A percentile compares a stretch with the other conserved stretches of the same genome.
These are phyloP conservation scores for Colletotrichum zoysiae DNA, from an alignment of 2,329 filamentous ascomycete species.

Conservation along the genomic window DNA sequence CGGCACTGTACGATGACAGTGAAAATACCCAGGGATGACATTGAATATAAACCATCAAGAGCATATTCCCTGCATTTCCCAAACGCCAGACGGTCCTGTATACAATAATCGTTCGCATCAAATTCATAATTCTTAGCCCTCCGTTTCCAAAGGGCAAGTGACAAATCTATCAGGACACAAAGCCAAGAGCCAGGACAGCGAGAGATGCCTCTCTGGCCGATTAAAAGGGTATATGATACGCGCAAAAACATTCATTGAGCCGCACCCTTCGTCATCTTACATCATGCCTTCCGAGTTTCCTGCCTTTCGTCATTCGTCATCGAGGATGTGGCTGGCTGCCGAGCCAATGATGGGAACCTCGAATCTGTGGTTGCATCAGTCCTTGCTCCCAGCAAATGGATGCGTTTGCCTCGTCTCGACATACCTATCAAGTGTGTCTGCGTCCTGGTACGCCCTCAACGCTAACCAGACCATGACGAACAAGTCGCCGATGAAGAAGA, in stretches of 20 bases:
- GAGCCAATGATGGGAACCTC: slow-evolving; percentile 90
- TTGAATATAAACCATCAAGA: background rate
- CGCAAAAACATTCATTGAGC: slow-evolving; percentile 35
- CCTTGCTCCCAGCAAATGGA: slow-evolving; percentile 58
- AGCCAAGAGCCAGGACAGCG: background rate
- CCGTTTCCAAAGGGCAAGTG: background rate
- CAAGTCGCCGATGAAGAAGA: slow-evolving; percentile 82
- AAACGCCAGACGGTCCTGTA: background rate
- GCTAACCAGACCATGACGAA: slow-evolving; percentile 81
- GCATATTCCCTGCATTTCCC: background rate
- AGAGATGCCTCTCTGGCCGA: slow-evolving; percentile 14
- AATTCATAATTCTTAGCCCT: background rate
- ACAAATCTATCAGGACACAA: background rate
- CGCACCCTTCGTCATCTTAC: background rate
- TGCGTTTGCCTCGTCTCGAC: slow-evolving; percentile 38
- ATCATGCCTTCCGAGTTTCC: background rate
- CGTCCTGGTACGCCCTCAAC: slow-evolving; percentile 85
- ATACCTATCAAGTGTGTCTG: slow-evolving; percentile 74
- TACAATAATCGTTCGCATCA: background rate
- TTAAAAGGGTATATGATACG: slow-evolving; percentile 42
- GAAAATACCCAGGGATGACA: background rate
- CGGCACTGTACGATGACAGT: background rate
- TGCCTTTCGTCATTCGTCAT: slow-evolving; percentile 72
- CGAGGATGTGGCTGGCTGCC: slow-evolving; percentile 88
- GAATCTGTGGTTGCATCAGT: slow-evolving; percentile 64